These are phyloP conservation scores for Posidonia oceanica DNA, from an alignment of 116 monocot genomes.

Conservation along the genomic window DNA sequence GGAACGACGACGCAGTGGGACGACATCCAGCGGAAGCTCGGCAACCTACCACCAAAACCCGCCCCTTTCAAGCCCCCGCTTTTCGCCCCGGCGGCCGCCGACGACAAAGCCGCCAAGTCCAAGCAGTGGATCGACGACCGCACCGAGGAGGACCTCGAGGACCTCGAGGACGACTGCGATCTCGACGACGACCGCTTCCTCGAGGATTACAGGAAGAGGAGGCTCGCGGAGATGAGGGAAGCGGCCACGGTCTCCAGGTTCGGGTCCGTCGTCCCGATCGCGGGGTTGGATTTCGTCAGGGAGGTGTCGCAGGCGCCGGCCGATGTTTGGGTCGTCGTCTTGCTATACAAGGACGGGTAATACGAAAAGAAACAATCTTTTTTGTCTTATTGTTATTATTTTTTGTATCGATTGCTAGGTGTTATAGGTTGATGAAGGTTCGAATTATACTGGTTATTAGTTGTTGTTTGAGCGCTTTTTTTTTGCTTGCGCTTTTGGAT, in stretches of 20 bases:
- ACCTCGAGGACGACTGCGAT: constrained; percentile 72
- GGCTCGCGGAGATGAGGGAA: constrained; percentile 66
- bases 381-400: background rate
- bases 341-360: constrained; percentile 62
- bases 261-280: constrained; percentile 57
- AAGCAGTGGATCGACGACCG: constrained; percentile 64
- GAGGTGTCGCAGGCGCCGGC: constrained; percentile 78
- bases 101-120: constrained; percentile 38
- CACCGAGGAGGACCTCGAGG: constrained; percentile 76
- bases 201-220: constrained; percentile 89
- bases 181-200: constrained; percentile 93
- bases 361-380: background rate
- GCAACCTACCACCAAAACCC: constrained; percentile 92
- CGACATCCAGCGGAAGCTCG: constrained; percentile 75
- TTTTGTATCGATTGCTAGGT: too few relatives aligned
- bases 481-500: too few relatives aligned
- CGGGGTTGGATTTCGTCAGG: constrained; percentile 74
- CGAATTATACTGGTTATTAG: too few relatives aligned
- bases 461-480: too few relatives aligned
- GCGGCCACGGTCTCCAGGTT: constrained; percentile 44
- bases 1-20: constrained; percentile 15
- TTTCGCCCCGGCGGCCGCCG: constrained; percentile 49
- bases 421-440: too few relatives aligned
- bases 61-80: constrained; percentile 70
- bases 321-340: constrained; percentile 86